Evolutionary conservation across 768 basidiomycete genomes (phyloP).

Genomic region (Macrolepiota albuminosa): DNA sequence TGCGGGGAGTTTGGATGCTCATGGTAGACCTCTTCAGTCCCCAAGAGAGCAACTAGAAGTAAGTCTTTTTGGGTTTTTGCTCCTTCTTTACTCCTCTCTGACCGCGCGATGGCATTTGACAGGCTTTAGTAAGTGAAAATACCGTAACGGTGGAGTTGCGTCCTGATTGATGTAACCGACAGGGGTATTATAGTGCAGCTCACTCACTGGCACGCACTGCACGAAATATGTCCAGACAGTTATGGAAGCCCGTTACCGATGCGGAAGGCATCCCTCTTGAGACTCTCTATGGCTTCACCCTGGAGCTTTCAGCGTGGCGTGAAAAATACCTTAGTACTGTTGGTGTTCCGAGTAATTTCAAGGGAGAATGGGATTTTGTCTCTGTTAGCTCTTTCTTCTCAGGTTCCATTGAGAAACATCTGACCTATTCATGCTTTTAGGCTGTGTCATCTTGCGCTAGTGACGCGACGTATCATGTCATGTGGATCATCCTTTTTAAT

Average conservation of each 20-base stretch:
- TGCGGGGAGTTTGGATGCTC: conserved; percentile 41
- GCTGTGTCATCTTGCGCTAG: conserved; percentile 63
- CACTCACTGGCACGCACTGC: conserved; percentile 82
- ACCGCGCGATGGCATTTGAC: conserved; percentile 12
- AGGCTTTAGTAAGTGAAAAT: conserved; percentile 62
- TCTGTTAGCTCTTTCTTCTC: conserved; percentile 32
- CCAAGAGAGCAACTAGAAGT: conserved; percentile 82
- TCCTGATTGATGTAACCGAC: conserved; percentile 15
- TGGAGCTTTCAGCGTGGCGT: conserved; percentile 65
- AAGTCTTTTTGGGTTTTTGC: conserved; percentile 13
- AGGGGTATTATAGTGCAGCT: conserved; percentile 84
- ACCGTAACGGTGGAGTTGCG: conserved; percentile 8
- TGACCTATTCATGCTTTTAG: conserved; percentile 22
- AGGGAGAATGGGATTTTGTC: conserved; percentile 88
- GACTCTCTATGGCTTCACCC: conserved; percentile 51
- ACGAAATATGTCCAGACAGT: conserved; percentile 72
- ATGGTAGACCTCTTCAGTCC: conserved; percentile 44
- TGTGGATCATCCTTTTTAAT: conserved; percentile 83
- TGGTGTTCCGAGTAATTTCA: conserved; percentile 83
- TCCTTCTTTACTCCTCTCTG: conserved; percentile 4
- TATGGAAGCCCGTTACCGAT: conserved; percentile 79
- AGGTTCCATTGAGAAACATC: conserved; percentile 1
- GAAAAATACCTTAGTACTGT: conserved; percentile 71
- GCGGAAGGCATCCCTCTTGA: conserved; percentile 73
- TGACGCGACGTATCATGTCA: conserved; percentile 86